Percentiles rank a stretch among this genome's conserved stretches.
Evolutionary conservation across 2,329 filamentous ascomycete species (phyloP).

Genomic region (Shiraia bambusicola): DNA sequence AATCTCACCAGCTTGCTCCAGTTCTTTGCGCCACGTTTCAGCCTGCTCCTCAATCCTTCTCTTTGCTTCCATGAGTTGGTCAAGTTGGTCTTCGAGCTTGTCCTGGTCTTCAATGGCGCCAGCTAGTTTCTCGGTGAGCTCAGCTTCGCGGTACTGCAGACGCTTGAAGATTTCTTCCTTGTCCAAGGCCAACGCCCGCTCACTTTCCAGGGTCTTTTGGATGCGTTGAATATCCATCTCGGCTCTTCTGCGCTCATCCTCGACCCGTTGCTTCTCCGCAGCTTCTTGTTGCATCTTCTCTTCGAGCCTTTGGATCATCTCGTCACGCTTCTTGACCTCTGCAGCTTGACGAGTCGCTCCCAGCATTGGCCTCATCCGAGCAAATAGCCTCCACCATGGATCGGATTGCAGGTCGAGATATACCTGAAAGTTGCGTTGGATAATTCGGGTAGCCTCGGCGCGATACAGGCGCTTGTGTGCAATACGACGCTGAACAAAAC

Average conservation of each 20-base stretch:
- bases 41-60: slow-evolving; percentile 85
- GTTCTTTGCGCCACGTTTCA: slow-evolving; percentile 73
- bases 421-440: slow-evolving; percentile 89
- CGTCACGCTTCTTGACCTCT: slow-evolving; percentile 93
- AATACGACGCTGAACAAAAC: slow-evolving; percentile 82
- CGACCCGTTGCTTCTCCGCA: slow-evolving; percentile 73
- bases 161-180: slow-evolving; percentile 99
- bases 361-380: slow-evolving; percentile 91
- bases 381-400: slow-evolving; percentile 96
- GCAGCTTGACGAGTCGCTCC: slow-evolving; percentile 88
- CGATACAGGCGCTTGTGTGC: slow-evolving; percentile 93
- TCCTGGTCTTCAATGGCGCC: slow-evolving; percentile 94
- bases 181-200: slow-evolving; percentile 90
- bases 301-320: slow-evolving; percentile 85
- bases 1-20: slow-evolving; percentile 87
- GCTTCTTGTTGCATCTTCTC: slow-evolving; percentile 78
- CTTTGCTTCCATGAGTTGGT: slow-evolving; percentile 84
- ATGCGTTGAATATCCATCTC: slow-evolving; percentile 86
- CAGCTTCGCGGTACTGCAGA: slow-evolving; percentile 86
- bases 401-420: slow-evolving; percentile 88
- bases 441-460: slow-evolving; percentile 89
- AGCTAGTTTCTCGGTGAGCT: slow-evolving; percentile 88
- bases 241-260: slow-evolving; percentile 86
- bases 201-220: slow-evolving; percentile 92
- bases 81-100: slow-evolving; percentile 87